phyloP scores from a whole-genome alignment of 106 monocot species.

The Narthecium ossifragum region DNA sequence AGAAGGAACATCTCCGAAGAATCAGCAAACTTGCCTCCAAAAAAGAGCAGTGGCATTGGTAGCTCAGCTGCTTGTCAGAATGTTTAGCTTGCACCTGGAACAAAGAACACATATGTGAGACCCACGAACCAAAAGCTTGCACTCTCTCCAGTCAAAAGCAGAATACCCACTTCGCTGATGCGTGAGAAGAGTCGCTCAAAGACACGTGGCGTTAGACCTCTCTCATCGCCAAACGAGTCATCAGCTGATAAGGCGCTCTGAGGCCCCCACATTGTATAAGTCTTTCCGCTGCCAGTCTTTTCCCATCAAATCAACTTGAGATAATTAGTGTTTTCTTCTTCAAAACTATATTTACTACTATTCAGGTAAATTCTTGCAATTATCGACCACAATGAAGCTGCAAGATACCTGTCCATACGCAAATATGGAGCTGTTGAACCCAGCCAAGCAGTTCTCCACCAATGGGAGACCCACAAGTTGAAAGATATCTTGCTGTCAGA shows the following conservation, averaged over 20 bases:
- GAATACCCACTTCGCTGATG: slow-evolving; percentile 68
- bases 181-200: slow-evolving; percentile 85
- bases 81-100: slow-evolving; percentile 80
- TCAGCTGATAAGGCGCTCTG: slow-evolving; percentile 49
- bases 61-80: slow-evolving; percentile 64
- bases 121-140: no score
- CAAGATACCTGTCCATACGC: slow-evolving; percentile 97
- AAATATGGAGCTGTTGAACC: slow-evolving; percentile 98
- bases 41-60: slow-evolving; percentile 88
- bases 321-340: no score
- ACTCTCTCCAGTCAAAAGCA: no score
- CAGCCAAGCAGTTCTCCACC: slow-evolving; percentile 95
- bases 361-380: no score
- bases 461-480: slow-evolving; percentile 81
- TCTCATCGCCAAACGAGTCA: slow-evolving; percentile 35
- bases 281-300: slow-evolving; percentile 98
- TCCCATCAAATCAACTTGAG: background rate
- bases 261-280: slow-evolving; percentile 99
- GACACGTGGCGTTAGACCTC: slow-evolving; percentile 93
- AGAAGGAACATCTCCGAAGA: background rate
- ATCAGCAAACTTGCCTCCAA: slow-evolving; percentile 49
- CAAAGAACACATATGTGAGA: slow-evolving; percentile 1
- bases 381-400: no score
- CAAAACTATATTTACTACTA: no score
- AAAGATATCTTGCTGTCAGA: slow-evolving; percentile 75